A percentile compares a stretch with the other conserved stretches of the same genome.
These are phyloP conservation scores for Suillus plorans DNA, from an alignment of 768 basidiomycete genomes.

Conservation along the genomic window DNA sequence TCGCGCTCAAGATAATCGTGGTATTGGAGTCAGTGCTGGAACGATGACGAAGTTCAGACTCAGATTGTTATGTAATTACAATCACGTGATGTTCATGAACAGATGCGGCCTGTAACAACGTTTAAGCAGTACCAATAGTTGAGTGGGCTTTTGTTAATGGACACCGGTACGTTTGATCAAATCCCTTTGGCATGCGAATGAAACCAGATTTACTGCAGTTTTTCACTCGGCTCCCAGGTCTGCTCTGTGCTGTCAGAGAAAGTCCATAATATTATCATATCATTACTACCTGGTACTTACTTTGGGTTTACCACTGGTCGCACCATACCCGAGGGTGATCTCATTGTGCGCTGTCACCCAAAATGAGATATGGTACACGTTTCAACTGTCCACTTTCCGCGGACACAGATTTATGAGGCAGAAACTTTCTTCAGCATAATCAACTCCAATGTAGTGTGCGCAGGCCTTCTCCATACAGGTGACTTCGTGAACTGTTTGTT, in stretches of 20 bases:
- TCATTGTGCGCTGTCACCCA: background rate
- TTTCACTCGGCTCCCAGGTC: background rate
- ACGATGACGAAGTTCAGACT: background rate
- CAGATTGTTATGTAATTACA: background rate
- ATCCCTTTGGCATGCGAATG: too few relatives aligned
- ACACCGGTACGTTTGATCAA: too few relatives aligned
- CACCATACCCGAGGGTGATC: background rate
- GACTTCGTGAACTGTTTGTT: too few relatives aligned
- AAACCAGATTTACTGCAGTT: too few relatives aligned
- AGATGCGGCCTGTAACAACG: too few relatives aligned
- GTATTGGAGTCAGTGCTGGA: too few relatives aligned
- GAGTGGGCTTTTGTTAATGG: too few relatives aligned
- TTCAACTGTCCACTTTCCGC: background rate
- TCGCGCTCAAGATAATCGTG: background rate
- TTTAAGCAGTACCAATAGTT: too few relatives aligned
- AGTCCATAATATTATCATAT: too few relatives aligned
- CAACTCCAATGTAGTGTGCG: background rate
- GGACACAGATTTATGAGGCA: background rate
- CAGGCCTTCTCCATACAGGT: too few relatives aligned
- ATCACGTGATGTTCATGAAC: background rate
- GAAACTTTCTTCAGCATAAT: background rate
- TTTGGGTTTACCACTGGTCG: background rate
- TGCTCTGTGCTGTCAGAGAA: background rate
- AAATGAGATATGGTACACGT: background rate
- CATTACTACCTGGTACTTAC: background rate